Conservation (phyloP, 208 protist genomes). For the Crithidia fasciculata region DNA sequence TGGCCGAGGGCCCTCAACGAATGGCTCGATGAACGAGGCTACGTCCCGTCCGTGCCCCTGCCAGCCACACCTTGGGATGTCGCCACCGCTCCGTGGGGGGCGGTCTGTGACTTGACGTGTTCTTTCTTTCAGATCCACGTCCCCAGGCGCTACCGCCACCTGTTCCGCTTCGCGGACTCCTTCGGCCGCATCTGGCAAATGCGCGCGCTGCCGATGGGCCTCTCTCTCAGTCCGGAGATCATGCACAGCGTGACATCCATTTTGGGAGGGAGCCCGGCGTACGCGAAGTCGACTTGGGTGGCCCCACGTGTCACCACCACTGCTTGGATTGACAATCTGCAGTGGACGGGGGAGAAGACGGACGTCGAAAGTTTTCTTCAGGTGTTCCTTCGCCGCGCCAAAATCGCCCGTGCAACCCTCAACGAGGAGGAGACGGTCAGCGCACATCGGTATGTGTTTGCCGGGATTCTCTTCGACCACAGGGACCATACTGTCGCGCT, state of each 20-base stretch:
- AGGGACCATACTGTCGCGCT: background rate
- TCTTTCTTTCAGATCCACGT: conserved; percentile 18
- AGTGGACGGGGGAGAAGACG: conserved; percentile 6
- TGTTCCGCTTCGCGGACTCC: conserved; percentile 13
- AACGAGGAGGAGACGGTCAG: conserved; percentile 13
- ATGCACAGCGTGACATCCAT: conserved; percentile 12
- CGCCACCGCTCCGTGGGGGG: conserved; percentile 1
- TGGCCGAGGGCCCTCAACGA: conserved; percentile 19
- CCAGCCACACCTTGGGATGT: conserved; percentile 10
- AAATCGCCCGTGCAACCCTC: conserved; percentile 5
- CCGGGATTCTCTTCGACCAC: background rate
- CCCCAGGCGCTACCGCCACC: conserved; percentile 6
- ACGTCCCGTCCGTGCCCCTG: conserved; percentile 12
- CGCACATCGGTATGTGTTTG: background rate
- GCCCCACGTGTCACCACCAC: background rate
- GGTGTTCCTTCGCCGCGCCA: background rate
- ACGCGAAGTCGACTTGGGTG: conserved; percentile 1
- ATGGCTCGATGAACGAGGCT: conserved; percentile 3
- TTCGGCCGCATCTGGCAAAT: conserved; percentile 16
- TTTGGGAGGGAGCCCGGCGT: conserved; percentile 1
- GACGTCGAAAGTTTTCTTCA: background rate
- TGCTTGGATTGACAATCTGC: conserved; percentile 23
- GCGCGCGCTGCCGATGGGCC: conserved; percentile 11
- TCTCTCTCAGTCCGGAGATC: conserved; percentile 15
- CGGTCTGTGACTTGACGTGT: conserved; percentile 19